Percentiles rank a stretch among this genome's conserved stretches.
phyloP scores from a whole-genome alignment of 139 green algal species.

The Raphidocelis subcapitata region DNA sequence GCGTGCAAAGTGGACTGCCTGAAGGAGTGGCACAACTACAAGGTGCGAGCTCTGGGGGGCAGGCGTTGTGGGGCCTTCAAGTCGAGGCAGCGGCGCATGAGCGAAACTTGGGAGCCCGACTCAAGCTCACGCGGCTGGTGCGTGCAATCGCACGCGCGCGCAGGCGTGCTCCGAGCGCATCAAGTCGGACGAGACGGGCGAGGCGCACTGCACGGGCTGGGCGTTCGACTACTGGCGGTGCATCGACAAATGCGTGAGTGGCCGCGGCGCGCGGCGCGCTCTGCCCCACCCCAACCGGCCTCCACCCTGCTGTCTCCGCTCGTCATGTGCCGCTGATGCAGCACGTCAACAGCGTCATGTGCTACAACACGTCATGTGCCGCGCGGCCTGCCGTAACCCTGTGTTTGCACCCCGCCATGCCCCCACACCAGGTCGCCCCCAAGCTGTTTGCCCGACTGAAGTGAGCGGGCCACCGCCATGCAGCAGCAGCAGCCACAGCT shows the following conservation, averaged over 20 bases:
- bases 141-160: background rate
- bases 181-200: constrained; percentile 54
- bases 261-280: background rate
- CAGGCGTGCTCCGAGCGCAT: constrained; percentile 73
- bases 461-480: background rate
- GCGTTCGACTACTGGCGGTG: constrained; percentile 83
- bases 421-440: background rate
- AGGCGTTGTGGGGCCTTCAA: background rate
- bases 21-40: constrained; percentile 52
- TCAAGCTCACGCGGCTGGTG: too few relatives aligned
- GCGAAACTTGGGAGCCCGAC: too few relatives aligned
- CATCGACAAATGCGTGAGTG: constrained; percentile 70
- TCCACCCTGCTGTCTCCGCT: background rate
- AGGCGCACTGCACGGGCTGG: constrained; percentile 76
- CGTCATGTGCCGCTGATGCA: background rate
- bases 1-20: constrained; percentile 63
- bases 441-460: constrained; percentile 6
- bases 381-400: background rate
- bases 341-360: background rate
- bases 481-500: too few relatives aligned
- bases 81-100: too few relatives aligned
- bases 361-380: background rate
- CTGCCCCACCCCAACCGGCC: background rate
- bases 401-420: background rate
- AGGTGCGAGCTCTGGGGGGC: constrained; percentile 26